These are phyloP conservation scores for Trametes punicea DNA, from an alignment of 768 basidiomycete genomes.

Conservation along the genomic window DNA sequence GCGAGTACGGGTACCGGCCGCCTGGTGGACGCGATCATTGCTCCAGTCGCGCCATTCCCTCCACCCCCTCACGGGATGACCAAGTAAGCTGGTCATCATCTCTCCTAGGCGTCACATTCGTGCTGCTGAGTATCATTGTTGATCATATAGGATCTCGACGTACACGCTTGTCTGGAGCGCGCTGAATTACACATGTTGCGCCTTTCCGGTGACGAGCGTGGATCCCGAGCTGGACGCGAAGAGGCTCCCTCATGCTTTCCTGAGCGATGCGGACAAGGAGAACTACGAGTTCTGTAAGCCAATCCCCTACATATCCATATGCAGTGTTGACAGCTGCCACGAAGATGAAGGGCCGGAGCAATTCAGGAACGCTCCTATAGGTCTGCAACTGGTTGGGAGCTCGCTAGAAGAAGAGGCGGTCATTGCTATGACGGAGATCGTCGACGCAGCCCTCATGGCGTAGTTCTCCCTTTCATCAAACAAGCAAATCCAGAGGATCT, in stretches of 20 bases:
- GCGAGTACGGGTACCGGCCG: constrained; percentile 59
- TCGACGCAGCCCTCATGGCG: constrained; percentile 50
- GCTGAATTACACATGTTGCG: constrained; percentile 60
- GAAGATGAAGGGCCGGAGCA: constrained; percentile 56
- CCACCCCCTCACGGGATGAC: constrained; percentile 64
- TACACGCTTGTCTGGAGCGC: constrained; percentile 68
- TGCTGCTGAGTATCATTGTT: not conserved
- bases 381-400: constrained; percentile 63
- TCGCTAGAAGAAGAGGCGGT: constrained; percentile 76
- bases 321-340: not conserved
- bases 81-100: no score
- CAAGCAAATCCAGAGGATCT: no score
- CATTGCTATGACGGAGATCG: constrained; percentile 64
- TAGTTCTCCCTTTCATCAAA: no score
- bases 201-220: constrained; percentile 64
- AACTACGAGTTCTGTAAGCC: constrained; percentile 54
- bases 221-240: constrained; percentile 51
- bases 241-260: constrained; percentile 44
- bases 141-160: constrained; percentile 35
- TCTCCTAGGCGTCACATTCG: no score
- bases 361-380: constrained; percentile 57
- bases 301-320: not conserved
- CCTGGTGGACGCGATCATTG: constrained; percentile 73
- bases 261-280: constrained; percentile 43
- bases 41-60: constrained; percentile 55